Evolutionary conservation across 371 early-diverging fungal species (phyloP).

Genomic region (Synchytrium microbalum): DNA sequence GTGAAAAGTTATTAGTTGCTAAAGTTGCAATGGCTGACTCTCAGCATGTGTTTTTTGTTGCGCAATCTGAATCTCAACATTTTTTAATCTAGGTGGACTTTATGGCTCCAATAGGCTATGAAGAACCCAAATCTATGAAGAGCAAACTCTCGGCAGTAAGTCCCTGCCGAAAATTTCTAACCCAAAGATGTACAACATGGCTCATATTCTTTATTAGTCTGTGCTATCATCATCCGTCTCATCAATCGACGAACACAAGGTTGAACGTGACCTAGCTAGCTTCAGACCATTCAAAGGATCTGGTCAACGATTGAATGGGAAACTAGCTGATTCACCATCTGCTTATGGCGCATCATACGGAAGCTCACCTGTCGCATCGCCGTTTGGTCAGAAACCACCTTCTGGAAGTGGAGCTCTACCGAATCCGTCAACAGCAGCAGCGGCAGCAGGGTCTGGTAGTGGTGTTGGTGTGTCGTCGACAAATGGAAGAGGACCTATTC

Average conservation of each 20-base stretch:
- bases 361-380: neutral
- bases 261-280: constrained; percentile 13
- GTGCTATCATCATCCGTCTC: constrained; percentile 3
- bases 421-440: no score
- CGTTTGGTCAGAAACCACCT: neutral
- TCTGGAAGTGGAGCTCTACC: neutral
- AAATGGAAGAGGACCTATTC: constrained; percentile 35
- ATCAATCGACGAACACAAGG: constrained; percentile 35
- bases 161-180: neutral
- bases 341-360: neutral
- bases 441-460: neutral
- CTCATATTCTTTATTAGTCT: neutral
- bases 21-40: neutral
- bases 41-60: neutral
- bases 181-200: neutral
- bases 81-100: constrained; percentile 72
- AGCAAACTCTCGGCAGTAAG: neutral
- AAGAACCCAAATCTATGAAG: constrained; percentile 49
- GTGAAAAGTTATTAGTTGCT: constrained; percentile 1
- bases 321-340: constrained; percentile 13
- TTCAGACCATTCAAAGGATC: constrained; percentile 39
- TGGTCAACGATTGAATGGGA: constrained; percentile 35
- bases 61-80: neutral
- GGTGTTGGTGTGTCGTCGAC: constrained; percentile 7
- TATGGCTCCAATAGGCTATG: constrained; percentile 97